phyloP scores from a whole-genome alignment of 805 yeast species.

The Ogataea paradorogensis region DNA sequence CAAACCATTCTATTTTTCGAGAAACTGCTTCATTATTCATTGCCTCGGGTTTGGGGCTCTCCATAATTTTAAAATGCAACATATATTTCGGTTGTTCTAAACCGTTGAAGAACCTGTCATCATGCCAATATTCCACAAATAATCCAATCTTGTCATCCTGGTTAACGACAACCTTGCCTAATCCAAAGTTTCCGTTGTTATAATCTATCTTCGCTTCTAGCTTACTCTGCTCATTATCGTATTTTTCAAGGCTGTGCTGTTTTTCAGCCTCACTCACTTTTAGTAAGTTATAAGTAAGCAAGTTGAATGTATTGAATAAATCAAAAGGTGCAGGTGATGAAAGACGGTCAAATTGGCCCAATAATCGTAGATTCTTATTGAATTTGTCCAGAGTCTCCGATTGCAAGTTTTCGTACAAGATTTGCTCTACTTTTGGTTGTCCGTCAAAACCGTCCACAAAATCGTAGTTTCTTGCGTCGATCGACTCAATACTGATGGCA shows the following conservation, averaged over 20 bases:
- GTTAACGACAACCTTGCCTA: conserved; percentile 29
- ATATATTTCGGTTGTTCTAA: conserved; percentile 22
- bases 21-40: conserved; percentile 21
- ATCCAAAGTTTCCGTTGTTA: conserved; percentile 18
- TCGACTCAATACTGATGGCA: conserved; percentile 29
- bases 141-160: conserved; percentile 32
- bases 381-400: conserved; percentile 31
- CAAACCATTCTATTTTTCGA: conserved; percentile 24
- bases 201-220: conserved; percentile 10
- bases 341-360: conserved; percentile 32
- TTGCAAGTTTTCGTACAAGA: conserved; percentile 29
- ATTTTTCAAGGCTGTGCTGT: neutral
- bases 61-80: conserved; percentile 34
- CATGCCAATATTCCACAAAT: conserved; percentile 34
- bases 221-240: conserved; percentile 7
- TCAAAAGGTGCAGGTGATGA: conserved; percentile 31
- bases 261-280: conserved; percentile 16
- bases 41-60: conserved; percentile 14
- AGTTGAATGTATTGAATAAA: conserved; percentile 32
- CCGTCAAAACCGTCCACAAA: conserved; percentile 25
- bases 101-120: conserved; percentile 27
- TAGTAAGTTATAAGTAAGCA: conserved; percentile 26
- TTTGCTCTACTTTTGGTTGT: conserved; percentile 26
- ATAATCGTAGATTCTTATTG: conserved; percentile 32
- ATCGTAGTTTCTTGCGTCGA: conserved; percentile 24